Evolutionary conservation across 805 yeast species (phyloP).

Genomic region (Candida endomychidarum): DNA sequence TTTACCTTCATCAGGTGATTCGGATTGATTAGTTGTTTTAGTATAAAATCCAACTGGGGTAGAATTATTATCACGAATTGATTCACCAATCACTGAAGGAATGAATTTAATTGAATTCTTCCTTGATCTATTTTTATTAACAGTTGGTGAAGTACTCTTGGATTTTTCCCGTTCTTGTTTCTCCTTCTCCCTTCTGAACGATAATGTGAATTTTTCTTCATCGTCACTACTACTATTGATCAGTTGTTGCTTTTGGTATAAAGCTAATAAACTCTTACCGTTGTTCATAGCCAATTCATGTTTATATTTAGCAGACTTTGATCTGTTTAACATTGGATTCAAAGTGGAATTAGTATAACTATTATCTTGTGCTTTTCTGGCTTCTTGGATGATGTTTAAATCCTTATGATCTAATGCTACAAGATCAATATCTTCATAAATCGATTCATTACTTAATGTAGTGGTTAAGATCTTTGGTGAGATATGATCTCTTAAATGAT

Average conservation of each 20-base stretch:
- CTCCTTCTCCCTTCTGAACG: conserved; percentile 8
- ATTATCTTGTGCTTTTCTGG: conserved; percentile 1
- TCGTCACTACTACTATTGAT: conserved; percentile 9
- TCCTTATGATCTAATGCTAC: conserved; percentile 12
- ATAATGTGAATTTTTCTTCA: conserved; percentile 16
- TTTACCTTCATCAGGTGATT: background rate
- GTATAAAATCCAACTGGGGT: conserved; percentile 15
- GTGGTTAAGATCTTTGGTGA: conserved; percentile 8
- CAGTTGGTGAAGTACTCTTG: conserved; percentile 1
- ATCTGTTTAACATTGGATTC: conserved; percentile 19
- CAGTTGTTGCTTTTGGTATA: conserved; percentile 14
- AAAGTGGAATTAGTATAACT: background rate
- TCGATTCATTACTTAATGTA: conserved; percentile 10
- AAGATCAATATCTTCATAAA: conserved; percentile 11
- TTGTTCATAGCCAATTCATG: conserved; percentile 16
- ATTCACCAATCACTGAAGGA: conserved; percentile 22
- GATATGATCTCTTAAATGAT: conserved; percentile 23
- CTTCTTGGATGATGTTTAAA: conserved; percentile 23
- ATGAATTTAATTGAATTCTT: conserved; percentile 33
- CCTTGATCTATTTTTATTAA: conserved; percentile 16
- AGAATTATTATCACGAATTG: conserved; percentile 11
- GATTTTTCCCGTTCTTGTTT: background rate
- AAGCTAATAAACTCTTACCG: conserved; percentile 15
- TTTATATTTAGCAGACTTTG: conserved; percentile 22
- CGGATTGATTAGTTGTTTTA: background rate